A percentile compares a stretch with the other conserved stretches of the same genome.
Evolutionary conservation across 2,329 filamentous ascomycete genomes (phyloP).

Genomic region (Graphiopsis chlorocephala): DNA sequence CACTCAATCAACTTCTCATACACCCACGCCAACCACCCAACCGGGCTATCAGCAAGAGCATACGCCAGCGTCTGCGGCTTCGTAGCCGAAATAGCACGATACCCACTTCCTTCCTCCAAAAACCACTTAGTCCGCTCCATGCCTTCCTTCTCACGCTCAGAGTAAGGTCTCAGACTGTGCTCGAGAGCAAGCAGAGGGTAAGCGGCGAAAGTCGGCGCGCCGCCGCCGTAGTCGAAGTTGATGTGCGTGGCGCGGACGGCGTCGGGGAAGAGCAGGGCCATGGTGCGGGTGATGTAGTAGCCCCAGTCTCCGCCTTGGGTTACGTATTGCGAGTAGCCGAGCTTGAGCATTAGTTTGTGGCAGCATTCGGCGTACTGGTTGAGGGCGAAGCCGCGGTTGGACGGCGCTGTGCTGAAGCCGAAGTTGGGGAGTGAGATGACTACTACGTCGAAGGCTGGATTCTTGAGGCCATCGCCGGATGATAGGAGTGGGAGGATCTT

Average conservation of each 20-base stretch:
- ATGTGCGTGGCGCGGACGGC: slow-evolving; percentile 58
- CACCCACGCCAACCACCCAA: slow-evolving; percentile 70
- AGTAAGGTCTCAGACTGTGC: slow-evolving; percentile 52
- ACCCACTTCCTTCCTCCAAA: slow-evolving; percentile 51
- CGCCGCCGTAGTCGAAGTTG: slow-evolving; percentile 51
- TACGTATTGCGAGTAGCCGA: slow-evolving; percentile 61
- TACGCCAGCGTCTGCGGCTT: slow-evolving; percentile 67
- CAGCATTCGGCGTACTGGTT: slow-evolving; percentile 32
- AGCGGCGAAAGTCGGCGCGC: slow-evolving; percentile 47
- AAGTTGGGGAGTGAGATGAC: slow-evolving; percentile 47
- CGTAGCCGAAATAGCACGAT: slow-evolving; percentile 33
- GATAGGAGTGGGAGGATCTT: slow-evolving; percentile 27
- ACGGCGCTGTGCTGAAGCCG: slow-evolving; percentile 40
- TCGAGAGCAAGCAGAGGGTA: slow-evolving; percentile 56
- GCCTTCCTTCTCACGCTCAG: slow-evolving; percentile 47
- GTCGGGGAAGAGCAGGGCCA: slow-evolving; percentile 56
- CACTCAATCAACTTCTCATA: slow-evolving; percentile 51
- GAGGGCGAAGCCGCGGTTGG: slow-evolving; percentile 25
- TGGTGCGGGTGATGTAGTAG: slow-evolving; percentile 59
- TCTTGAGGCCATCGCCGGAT: slow-evolving; percentile 28
- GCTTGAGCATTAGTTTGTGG: slow-evolving; percentile 66
- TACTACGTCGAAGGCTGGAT: slow-evolving; percentile 48
- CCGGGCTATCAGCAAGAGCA: slow-evolving; percentile 64
- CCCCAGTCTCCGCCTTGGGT: slow-evolving; percentile 70
- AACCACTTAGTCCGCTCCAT: slow-evolving; percentile 56